Base-by-base conservation (phyloP, 306 rosid species). In the Astragalus glycyphyllos region DNA sequence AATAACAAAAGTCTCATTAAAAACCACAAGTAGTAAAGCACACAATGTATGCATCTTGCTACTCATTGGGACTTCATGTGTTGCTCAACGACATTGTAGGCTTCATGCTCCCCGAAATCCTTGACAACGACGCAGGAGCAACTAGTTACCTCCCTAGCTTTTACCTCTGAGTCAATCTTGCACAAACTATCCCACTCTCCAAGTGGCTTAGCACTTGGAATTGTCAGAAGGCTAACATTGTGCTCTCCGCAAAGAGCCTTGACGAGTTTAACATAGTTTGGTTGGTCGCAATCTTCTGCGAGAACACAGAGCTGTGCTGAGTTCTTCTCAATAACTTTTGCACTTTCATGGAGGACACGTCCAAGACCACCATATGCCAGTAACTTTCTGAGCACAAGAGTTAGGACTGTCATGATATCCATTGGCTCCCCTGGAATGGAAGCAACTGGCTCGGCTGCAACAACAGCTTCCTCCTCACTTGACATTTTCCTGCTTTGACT, bases 161-260 rank as follows among this genome's bases (percentile, higher is more conserved):
- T 91, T 44, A 96, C 97, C 69, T 91, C 97, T 0, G 96, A 88
- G 55, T 91, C 97, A 29, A 88, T 86, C 84, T 91, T 91, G 79
- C 97, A 88, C 79, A 91, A 75, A 72, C 98, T 96, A 62, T 87
- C 88, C 98, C 98, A 92, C 77, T 92, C 97, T 59, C 98, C 98
- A 15, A 92, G 96, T 41, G 92, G 90, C 76, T 92, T 92, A 14
- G 98, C 88, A 53, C 86, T 88, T 1, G 96, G 96, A 70, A 92
- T 85, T 0, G 95, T 81, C 80, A 92, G 64, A 65, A 92, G 74
- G 65, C 87, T 86, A 6, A 89, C 91, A 12, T 76, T 90, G 79
- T 92, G 98, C 73, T 92, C n/a, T n/a, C n/a, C n/a, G n/a, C n/a
- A n/a, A n/a, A n/a, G n/a, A n/a, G n/a, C n/a, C n/a, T n/a, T n/a